Base-by-base conservation (phyloP, 495 filamentous ascomycete species). In the Evansstolkia leycettana region DNA sequence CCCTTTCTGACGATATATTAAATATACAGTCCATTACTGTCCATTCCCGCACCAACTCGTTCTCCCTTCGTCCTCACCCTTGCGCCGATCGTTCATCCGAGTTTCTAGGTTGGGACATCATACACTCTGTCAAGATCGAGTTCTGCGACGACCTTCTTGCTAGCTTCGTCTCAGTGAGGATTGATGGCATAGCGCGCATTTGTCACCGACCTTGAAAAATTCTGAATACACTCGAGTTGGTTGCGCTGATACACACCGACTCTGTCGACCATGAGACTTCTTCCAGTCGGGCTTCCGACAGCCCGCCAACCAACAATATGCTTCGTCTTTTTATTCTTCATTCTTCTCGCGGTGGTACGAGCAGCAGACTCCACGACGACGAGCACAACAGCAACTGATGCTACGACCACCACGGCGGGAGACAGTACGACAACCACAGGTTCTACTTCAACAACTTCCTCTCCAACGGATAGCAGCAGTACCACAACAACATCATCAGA, bases 361-460 rank as follows among this genome's bases (percentile, higher is more conserved):
- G 28, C 41, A 41, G n/a, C n/a, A 47, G 43, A 48, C 8, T 43
- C 46, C 14, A 39, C 57, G 9, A 46, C 42, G 33, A 55, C 57
- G 35, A 43, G 38, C 29, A 35, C 42, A 20, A 45, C 55, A 7
- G 40, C 50, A 14, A 51, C 45, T 3, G 41, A 40, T 3, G 41
- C 52, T 12, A 38, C 51, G 19, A 43, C 48, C 7, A 40, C 43
- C 4, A 36, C 3, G 5, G 37, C 43, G 19, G 45, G 54, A 7
- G 39, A 40, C 3, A 41, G 41, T 10, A 23, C 37, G 24, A 42
- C 46, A 11, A 46, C 48, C 15, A 33, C 28, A 5, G 47, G 34
- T 7, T 9, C 40, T 10, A 33, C 28, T 9, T 17, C 17, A 29
- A 23, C 26, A 13, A 20, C 35, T n/a, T 5, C 17, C 13, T 24